Percentiles rank a stretch among this genome's conserved stretches.
phyloP scores from a whole-genome alignment of 345 rosid genomes.

The Salix viminalis region DNA sequence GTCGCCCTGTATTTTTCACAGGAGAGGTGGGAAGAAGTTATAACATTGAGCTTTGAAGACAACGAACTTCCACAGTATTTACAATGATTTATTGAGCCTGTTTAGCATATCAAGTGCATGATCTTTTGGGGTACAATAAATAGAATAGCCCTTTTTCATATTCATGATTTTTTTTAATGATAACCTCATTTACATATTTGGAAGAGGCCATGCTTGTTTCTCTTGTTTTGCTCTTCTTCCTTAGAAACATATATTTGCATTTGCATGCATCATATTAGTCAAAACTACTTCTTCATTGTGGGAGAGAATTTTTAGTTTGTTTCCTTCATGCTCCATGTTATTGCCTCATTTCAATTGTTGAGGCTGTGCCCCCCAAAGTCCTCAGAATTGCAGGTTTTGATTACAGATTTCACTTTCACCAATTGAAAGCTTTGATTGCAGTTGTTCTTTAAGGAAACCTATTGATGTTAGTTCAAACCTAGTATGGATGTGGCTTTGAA shows the following conservation, averaged over 20 bases:
- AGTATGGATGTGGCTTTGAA: neutral
- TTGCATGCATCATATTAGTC: neutral
- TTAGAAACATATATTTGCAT: neutral
- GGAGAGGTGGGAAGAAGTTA: conserved; percentile 62
- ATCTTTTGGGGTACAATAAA: neutral
- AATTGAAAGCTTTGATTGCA: neutral
- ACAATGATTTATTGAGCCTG: neutral
- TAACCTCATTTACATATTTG: neutral
- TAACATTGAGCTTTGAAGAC: neutral
- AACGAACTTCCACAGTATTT: neutral
- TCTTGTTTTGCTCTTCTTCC: neutral
- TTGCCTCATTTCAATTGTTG: too few relatives aligned
- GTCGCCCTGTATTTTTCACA: conserved; percentile 66
- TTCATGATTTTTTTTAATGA: neutral
- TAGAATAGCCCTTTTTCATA: neutral
- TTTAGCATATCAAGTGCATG: neutral
- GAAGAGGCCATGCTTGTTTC: neutral
- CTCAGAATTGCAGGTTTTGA: too few relatives aligned
- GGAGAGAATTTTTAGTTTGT: too few relatives aligned
- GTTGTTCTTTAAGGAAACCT: neutral
- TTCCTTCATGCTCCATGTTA: too few relatives aligned
- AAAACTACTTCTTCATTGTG: too few relatives aligned
- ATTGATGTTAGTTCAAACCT: neutral
- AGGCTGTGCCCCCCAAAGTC: too few relatives aligned
- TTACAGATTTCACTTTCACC: too few relatives aligned